Evolutionary conservation across 2,329 filamentous ascomycete species (phyloP).

Genomic region (Chaetothyriales sp.): DNA sequence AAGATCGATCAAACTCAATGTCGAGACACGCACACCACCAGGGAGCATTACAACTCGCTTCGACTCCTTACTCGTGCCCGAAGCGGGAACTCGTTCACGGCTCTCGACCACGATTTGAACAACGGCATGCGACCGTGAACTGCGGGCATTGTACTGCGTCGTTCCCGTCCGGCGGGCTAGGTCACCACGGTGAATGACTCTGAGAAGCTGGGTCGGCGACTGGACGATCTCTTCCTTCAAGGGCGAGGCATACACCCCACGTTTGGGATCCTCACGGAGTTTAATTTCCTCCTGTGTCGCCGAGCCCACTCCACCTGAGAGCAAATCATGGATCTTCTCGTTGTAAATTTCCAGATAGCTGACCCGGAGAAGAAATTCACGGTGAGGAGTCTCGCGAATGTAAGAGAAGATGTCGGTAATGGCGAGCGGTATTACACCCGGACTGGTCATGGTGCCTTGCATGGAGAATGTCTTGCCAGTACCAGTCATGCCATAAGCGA

Average conservation of each 20-base stretch:
- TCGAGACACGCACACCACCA: slow-evolving; percentile 88
- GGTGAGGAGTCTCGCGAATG: slow-evolving; percentile 86
- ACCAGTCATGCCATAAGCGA: slow-evolving; percentile 92
- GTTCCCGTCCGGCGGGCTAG: slow-evolving; percentile 78
- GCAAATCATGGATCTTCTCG: slow-evolving; percentile 85
- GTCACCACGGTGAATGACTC: slow-evolving; percentile 89
- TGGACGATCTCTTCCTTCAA: slow-evolving; percentile 98
- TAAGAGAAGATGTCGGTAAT: slow-evolving; percentile 99
- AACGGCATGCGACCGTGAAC: slow-evolving; percentile 93
- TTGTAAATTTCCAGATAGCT: slow-evolving; percentile 99
- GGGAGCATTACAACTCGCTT: slow-evolving; percentile 59
- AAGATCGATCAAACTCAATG: slow-evolving; percentile 85
- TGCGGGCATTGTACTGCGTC: slow-evolving; percentile 92
- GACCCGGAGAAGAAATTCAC: slow-evolving; percentile 86
- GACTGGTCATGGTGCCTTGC: slow-evolving; percentile 91
- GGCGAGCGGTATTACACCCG: slow-evolving; percentile 88
- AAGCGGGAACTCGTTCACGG: slow-evolving; percentile 60
- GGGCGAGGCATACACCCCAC: slow-evolving; percentile 89
- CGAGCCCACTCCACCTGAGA: slow-evolving; percentile 44
- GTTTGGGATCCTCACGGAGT: slow-evolving; percentile 84
- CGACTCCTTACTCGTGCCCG: slow-evolving; percentile 33
- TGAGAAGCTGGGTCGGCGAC: slow-evolving; percentile 82
- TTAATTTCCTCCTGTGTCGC: slow-evolving; percentile 81
- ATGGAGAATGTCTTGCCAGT: slow-evolving; percentile 99
- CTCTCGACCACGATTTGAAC: slow-evolving; percentile 98